These are phyloP conservation scores for Leishmania amazonensis DNA, from an alignment of 208 protist species.

Conservation along the genomic window DNA sequence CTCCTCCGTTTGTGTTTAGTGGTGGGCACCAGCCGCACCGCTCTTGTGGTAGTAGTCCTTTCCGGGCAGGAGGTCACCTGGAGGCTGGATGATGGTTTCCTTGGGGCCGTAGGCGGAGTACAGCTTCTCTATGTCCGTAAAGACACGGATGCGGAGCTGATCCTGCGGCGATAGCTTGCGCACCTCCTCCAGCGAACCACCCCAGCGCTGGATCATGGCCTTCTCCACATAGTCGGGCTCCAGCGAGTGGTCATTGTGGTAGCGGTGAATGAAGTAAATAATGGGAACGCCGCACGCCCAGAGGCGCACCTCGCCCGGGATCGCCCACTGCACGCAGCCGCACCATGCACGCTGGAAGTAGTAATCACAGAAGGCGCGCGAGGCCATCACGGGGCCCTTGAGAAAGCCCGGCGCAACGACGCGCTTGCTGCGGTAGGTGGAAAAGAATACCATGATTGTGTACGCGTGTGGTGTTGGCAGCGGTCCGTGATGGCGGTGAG, in stretches of 20 bases:
- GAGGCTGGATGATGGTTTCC: constrained; percentile 78
- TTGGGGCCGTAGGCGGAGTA: constrained; percentile 88
- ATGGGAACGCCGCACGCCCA: constrained; percentile 68
- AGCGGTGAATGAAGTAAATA: constrained; percentile 89
- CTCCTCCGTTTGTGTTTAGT: constrained; percentile 11
- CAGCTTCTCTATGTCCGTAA: constrained; percentile 82
- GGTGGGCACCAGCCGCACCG: constrained; percentile 26
- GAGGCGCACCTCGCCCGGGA: constrained; percentile 83
- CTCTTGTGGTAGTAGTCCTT: constrained; percentile 75
- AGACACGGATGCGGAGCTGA: constrained; percentile 79
- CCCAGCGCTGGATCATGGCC: constrained; percentile 87
- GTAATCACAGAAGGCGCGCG: constrained; percentile 81
- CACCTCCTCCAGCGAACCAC: constrained; percentile 79
- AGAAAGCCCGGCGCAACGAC: constrained; percentile 72
- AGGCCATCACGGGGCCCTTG: constrained; percentile 60
- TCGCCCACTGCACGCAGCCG: constrained; percentile 60
- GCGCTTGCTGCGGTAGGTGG: constrained; percentile 79
- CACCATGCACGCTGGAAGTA: constrained; percentile 87
- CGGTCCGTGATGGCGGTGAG: not conserved
- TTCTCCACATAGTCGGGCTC: constrained; percentile 76
- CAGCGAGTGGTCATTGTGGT: constrained; percentile 83
- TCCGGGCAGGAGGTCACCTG: constrained; percentile 72
- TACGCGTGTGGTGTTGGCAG: not conserved
- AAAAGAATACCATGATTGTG: constrained; percentile 70
- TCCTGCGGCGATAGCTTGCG: constrained; percentile 83